These are phyloP conservation scores for Ceratobasidium sp. DNA, from an alignment of 1,284 basidiomycete genomes.

Conservation along the genomic window DNA sequence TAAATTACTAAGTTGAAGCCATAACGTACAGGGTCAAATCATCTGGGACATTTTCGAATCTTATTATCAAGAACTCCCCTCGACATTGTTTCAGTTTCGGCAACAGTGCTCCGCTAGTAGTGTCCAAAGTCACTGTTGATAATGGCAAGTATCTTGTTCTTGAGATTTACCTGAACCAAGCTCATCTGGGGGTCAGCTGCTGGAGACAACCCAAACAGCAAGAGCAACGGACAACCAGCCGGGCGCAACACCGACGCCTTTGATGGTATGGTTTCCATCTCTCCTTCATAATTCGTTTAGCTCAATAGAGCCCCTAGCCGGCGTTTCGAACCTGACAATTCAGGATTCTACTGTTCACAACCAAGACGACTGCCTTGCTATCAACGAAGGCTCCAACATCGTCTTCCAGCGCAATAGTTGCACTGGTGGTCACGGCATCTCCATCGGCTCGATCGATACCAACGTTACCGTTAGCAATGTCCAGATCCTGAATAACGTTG, in stretches of 20 bases:
- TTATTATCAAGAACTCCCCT: slow-evolving; percentile 62
- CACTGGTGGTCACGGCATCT: slow-evolving; percentile 51
- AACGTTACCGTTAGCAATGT: slow-evolving; percentile 50
- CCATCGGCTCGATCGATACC: slow-evolving; percentile 49
- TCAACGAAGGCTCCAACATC: slow-evolving; percentile 50
- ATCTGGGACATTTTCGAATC: slow-evolving; percentile 62
- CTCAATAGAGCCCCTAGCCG: slow-evolving; percentile 22
- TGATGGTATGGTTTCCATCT: slow-evolving; percentile 37
- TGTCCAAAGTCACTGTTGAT: slow-evolving; percentile 56
- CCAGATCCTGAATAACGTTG: slow-evolving; percentile 48
- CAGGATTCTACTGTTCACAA: slow-evolving; percentile 50
- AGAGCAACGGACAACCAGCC: slow-evolving; percentile 59
- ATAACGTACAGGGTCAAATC: slow-evolving; percentile 58
- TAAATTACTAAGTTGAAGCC: not conserved
- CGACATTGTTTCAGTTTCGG: slow-evolving; percentile 55
- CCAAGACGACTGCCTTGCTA: slow-evolving; percentile 50
- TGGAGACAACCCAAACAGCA: slow-evolving; percentile 59
- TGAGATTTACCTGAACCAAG: not conserved
- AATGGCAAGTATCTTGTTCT: slow-evolving; percentile 53
- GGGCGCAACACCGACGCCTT: slow-evolving; percentile 56
- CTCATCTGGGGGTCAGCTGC: slow-evolving; percentile 50
- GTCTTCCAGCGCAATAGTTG: slow-evolving; percentile 49
- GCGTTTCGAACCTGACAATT: slow-evolving; percentile 45
- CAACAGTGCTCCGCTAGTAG: slow-evolving; percentile 53
- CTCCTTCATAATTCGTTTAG: not conserved